Conservation (phyloP, 169 alveolate genomes). For the Eimeria acervulina region DNA sequence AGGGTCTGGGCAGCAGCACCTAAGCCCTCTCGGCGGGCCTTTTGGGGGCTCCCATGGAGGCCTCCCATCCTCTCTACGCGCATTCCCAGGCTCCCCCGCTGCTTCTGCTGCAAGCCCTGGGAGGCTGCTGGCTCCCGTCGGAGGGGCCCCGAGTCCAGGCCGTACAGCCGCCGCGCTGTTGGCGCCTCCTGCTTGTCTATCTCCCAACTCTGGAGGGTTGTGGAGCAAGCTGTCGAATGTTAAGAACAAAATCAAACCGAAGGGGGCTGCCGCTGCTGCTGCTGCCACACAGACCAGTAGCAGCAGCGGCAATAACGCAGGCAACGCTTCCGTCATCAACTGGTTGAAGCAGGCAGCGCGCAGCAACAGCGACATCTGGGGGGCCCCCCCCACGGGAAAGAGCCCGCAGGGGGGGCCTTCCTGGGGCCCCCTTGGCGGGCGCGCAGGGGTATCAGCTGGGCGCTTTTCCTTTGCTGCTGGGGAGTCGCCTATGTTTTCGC, state of each 20-base stretch:
- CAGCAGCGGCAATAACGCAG: neutral
- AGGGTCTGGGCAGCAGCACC: neutral
- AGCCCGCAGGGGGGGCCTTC: neutral
- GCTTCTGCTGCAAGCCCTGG: neutral
- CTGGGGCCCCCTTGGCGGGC: slow-evolving; percentile 27
- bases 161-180: neutral
- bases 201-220: slow-evolving; percentile 40
- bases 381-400: neutral
- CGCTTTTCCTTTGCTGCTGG: slow-evolving; percentile 17
- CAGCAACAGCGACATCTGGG: slow-evolving; percentile 54
- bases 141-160: slow-evolving; percentile 5
- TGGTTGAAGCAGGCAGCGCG: slow-evolving; percentile 59
- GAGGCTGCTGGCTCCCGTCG: neutral
- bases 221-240: slow-evolving; percentile 27
- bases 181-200: slow-evolving; percentile 11
- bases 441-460: neutral
- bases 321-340: neutral
- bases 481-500: neutral
- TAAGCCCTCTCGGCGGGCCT: neutral
- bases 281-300: neutral
- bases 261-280: neutral
- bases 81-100: slow-evolving; percentile 1
- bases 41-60: neutral
- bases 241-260: neutral
- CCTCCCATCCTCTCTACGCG: neutral